Base-by-base conservation (phyloP, 2,329 filamentous ascomycete species). In the Neofusicoccum kwambonambiense region DNA sequence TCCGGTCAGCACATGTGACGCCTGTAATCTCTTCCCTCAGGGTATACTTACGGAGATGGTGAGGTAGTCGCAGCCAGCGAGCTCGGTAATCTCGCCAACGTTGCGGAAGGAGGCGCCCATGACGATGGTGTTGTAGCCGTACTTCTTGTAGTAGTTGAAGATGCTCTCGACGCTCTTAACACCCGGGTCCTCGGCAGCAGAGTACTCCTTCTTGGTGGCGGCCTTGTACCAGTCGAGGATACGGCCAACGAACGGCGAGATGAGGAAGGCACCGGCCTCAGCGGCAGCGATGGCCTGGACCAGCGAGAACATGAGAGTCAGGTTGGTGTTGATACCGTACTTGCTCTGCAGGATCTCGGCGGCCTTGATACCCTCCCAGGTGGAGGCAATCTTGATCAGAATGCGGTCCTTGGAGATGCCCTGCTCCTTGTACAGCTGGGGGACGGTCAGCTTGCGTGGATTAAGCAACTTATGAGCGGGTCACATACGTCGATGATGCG, bases 71-170 rank as follows among this genome's bases (percentile, higher is more conserved):
- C 93, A 97, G 77, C 95, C 95, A 78, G 94, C 94, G 68, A 99
- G 88, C 86, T 99, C 95, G 54, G 92, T 98, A 82, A 99, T 96
- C 86, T 99, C 95, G 76, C 95, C 95, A 69, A 84, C 84, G 86
- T 90, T 98, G 80, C 95, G 89, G 92, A 99, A 99, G 45, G 93
- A 97, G 72, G 95, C 95, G 77, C 95, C 95, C 95, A 99, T 99
- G 82, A 99, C 95, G 74, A 98, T 97, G 80, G 95, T 99, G 75
- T 96, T 97, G 90, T 99, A 97, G 80, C 91, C 92, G 81, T 84
- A 92, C 87, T 98, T 98, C 92, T 99, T 99, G 90, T 99, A 99
- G 91, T 99, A 99, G 88, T 99, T 95, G 89, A 90, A 99, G 85
- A 99, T 99, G 81, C 75, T 78, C 86, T 94, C 87, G 77, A 99